phyloP scores from a whole-genome alignment of 1,284 basidiomycete genomes.

The Rhodotorula sp. region DNA sequence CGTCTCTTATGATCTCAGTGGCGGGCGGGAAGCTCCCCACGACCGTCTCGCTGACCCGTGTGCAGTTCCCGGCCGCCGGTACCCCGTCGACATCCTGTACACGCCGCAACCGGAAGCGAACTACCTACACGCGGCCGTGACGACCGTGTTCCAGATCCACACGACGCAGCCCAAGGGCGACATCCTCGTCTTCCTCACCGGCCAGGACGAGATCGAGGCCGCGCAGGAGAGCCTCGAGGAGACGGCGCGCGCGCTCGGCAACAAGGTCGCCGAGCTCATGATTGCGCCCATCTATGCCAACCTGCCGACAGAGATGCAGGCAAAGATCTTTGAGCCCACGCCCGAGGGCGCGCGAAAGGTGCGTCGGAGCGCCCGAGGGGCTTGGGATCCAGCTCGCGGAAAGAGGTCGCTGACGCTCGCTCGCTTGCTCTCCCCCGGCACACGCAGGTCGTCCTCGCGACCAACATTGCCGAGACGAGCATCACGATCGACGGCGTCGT shows the following conservation, averaged over 20 bases:
- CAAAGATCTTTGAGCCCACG: slow-evolving; percentile 98
- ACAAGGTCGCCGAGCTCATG: slow-evolving; percentile 92
- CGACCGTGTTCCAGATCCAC: slow-evolving; percentile 98
- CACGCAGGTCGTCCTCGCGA: slow-evolving; percentile 80
- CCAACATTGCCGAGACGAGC: slow-evolving; percentile 97
- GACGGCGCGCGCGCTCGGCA: slow-evolving; percentile 89
- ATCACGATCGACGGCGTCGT: slow-evolving; percentile 98
- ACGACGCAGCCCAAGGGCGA: slow-evolving; percentile 98
- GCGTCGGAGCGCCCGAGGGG: slow-evolving; percentile 12
- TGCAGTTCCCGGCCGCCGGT: slow-evolving; percentile 83
- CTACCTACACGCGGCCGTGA: slow-evolving; percentile 97
- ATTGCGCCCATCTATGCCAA: slow-evolving; percentile 98
- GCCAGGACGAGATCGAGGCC: slow-evolving; percentile 98
- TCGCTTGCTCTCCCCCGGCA: too few relatives aligned
- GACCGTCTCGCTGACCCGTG: neutral
- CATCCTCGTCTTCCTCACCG: slow-evolving; percentile 95
- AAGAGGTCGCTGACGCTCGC: neutral
- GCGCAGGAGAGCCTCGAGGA: slow-evolving; percentile 89
- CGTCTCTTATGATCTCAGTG: slow-evolving; percentile 47
- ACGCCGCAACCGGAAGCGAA: slow-evolving; percentile 97
- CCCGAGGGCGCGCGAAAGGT: slow-evolving; percentile 90
- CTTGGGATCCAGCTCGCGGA: neutral
- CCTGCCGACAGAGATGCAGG: slow-evolving; percentile 96
- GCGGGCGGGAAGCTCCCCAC: too few relatives aligned
- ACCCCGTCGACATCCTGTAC: slow-evolving; percentile 98